Evolutionary conservation across 805 yeast species (phyloP).

Genomic region (Wickerhamiella alocasiicola): DNA sequence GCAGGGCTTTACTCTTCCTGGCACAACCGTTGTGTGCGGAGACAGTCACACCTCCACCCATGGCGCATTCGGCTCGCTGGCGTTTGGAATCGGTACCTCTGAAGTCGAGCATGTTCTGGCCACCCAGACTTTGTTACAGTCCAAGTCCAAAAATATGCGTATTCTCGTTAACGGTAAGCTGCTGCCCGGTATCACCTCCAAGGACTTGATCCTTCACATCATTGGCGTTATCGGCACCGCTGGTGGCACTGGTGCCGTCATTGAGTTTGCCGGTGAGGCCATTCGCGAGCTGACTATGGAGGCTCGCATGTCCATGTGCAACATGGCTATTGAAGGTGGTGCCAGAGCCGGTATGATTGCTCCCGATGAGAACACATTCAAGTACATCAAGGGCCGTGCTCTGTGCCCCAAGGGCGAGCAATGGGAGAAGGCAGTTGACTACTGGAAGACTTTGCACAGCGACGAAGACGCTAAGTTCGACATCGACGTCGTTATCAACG

Average conservation of each 20-base stretch:
- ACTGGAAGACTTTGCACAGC: constrained; percentile 80
- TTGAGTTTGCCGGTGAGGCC: constrained; percentile 94
- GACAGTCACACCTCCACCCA: constrained; percentile 98
- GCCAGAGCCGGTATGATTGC: constrained; percentile 99
- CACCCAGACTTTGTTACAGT: constrained; percentile 84
- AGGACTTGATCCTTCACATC: constrained; percentile 86
- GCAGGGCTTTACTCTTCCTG: constrained; percentile 96
- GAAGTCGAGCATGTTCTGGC: constrained; percentile 99
- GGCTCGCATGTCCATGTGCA: constrained; percentile 98
- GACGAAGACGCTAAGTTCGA: constrained; percentile 90
- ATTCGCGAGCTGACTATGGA: constrained; percentile 85
- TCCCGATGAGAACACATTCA: constrained; percentile 83
- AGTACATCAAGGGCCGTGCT: constrained; percentile 86
- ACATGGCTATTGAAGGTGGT: constrained; percentile 98
- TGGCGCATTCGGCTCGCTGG: constrained; percentile 96
- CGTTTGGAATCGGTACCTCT: constrained; percentile 98
- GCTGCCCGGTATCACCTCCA: constrained; percentile 82
- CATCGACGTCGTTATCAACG: constrained; percentile 65
- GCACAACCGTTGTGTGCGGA: constrained; percentile 98
- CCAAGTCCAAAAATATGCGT: constrained; percentile 93
- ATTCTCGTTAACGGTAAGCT: constrained; percentile 75
- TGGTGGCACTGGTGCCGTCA: constrained; percentile 96
- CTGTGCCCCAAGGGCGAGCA: constrained; percentile 86
- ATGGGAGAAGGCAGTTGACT: constrained; percentile 86
- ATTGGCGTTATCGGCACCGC: constrained; percentile 98